phyloP scores from a whole-genome alignment of 345 rosid genomes.

The Melastoma malabathricum region DNA sequence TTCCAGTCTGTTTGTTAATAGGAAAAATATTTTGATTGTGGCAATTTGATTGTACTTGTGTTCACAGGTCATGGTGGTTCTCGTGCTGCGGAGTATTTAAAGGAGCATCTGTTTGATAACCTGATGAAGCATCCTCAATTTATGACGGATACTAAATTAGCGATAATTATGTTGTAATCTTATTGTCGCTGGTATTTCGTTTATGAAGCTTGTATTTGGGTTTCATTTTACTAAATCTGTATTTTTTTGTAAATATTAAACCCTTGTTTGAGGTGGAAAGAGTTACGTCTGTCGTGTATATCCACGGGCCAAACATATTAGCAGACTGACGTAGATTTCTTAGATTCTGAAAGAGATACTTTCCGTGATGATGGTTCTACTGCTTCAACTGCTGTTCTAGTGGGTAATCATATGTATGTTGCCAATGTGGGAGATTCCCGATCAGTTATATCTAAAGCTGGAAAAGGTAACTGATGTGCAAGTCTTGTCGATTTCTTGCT shows the following conservation, averaged over 20 bases:
- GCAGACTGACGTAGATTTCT: conserved; percentile 76
- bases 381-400: conserved; percentile 89
- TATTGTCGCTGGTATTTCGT: neutral
- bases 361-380: conserved; percentile 97
- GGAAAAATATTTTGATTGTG: neutral
- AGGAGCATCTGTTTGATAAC: conserved; percentile 86
- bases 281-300: neutral
- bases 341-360: conserved; percentile 66
- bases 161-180: conserved; percentile 48
- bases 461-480: conserved; percentile 43
- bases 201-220: too few species aligned
- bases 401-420: conserved; percentile 84
- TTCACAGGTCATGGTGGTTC: conserved; percentile 97
- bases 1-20: too few species aligned
- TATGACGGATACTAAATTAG: conserved; percentile 57
- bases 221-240: too few species aligned
- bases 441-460: conserved; percentile 79
- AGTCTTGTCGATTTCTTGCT: too few species aligned
- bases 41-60: neutral
- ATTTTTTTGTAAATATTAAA: too few species aligned
- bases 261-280: too few species aligned
- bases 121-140: conserved; percentile 81
- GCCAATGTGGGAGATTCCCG: conserved; percentile 99
- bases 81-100: conserved; percentile 91
- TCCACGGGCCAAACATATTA: conserved; percentile 78